Percentiles rank a stretch among this genome's conserved stretches.
These are phyloP conservation scores for Hypoxylon sp. DNA, from an alignment of 2,329 filamentous ascomycete genomes.

Conservation along the genomic window DNA sequence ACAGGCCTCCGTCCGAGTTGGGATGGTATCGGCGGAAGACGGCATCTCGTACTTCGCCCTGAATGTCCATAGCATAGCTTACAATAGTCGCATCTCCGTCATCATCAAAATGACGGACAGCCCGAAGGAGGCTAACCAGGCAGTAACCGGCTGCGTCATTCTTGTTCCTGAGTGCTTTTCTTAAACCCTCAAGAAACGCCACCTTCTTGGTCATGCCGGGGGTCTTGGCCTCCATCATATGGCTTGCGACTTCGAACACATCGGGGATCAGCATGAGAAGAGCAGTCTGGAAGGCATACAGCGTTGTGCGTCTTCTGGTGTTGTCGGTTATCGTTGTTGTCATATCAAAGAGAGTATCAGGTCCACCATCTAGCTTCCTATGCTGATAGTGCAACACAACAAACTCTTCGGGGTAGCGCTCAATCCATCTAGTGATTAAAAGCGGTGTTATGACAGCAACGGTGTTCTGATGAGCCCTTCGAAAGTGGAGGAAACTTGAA, in stretches of 20 bases:
- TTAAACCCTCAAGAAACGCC: conserved; percentile 73
- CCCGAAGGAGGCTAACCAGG: conserved; percentile 73
- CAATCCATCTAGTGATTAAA: conserved; percentile 76
- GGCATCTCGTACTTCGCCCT: conserved; percentile 77
- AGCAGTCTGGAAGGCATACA: conserved; percentile 75
- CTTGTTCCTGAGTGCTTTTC: conserved; percentile 74
- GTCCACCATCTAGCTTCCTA: conserved; percentile 74
- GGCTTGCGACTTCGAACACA: conserved; percentile 78
- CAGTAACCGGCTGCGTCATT: conserved; percentile 79
- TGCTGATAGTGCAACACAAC: conserved; percentile 73
- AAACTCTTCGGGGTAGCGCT: conserved; percentile 76
- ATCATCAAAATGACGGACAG: conserved; percentile 73
- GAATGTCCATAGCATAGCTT: conserved; percentile 78
- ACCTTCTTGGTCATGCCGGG: conserved; percentile 76
- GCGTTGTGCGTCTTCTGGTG: conserved; percentile 66
- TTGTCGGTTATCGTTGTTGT: conserved; percentile 73
- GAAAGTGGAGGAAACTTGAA: conserved; percentile 76
- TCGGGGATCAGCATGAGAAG: conserved; percentile 76
- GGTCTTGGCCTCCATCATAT: conserved; percentile 75
- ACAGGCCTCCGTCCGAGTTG: conserved; percentile 63
- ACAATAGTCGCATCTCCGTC: conserved; percentile 75
- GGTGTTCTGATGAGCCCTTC: conserved; percentile 74
- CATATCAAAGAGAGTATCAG: conserved; percentile 80
- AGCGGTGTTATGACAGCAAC: conserved; percentile 74
- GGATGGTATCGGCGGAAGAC: conserved; percentile 70